phyloP scores from a whole-genome alignment of 2,329 filamentous ascomycete genomes.

The Davidsoniella neocaledoniae region DNA sequence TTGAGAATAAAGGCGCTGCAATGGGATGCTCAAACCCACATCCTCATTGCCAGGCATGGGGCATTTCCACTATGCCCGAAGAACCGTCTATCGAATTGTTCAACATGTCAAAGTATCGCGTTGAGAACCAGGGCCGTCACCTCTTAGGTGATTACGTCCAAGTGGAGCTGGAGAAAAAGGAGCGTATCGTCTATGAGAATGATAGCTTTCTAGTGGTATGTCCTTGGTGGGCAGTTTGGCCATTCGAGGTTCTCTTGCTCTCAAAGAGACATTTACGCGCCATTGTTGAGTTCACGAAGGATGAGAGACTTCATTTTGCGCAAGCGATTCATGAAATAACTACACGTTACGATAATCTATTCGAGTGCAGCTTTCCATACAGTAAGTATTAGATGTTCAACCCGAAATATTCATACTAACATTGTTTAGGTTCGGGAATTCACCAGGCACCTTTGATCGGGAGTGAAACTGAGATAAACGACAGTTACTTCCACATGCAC shows the following conservation, averaged over 20 bases:
- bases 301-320: constrained; percentile 59
- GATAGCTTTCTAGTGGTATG: constrained; percentile 70
- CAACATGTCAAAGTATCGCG: constrained; percentile 63
- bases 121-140: constrained; percentile 54
- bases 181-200: constrained; percentile 82
- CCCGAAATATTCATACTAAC: constrained; percentile 14
- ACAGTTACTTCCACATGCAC: constrained; percentile 87
- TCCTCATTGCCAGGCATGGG: constrained; percentile 94
- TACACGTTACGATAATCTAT: constrained; percentile 86
- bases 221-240: constrained; percentile 97
- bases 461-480: constrained; percentile 65
- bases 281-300: constrained; percentile 60
- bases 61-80: constrained; percentile 76
- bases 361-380: constrained; percentile 93
- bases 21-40: constrained; percentile 99
- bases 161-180: constrained; percentile 60
- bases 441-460: constrained; percentile 86
- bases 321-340: constrained; percentile 79
- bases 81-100: constrained; percentile 67
- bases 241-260: constrained; percentile 85
- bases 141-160: constrained; percentile 75
- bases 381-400: constrained; percentile 33
- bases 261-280: constrained; percentile 71
- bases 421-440: constrained; percentile 57
- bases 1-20: constrained; percentile 93